These are phyloP conservation scores for Ophiobolus disseminans DNA, from an alignment of 2,329 filamentous ascomycete species.

Conservation along the genomic window DNA sequence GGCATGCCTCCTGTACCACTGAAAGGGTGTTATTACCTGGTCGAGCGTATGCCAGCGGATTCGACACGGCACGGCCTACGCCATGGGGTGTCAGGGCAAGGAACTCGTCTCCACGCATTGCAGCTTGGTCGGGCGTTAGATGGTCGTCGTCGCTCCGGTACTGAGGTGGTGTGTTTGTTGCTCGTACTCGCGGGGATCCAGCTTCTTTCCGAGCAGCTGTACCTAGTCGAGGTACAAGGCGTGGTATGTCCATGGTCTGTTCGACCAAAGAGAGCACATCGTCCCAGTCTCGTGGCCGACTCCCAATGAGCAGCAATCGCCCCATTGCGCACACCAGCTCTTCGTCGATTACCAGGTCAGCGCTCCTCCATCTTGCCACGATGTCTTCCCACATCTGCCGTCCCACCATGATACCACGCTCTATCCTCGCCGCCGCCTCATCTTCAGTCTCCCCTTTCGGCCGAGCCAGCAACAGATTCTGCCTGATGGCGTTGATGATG, in stretches of 20 bases:
- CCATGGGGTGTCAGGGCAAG: constrained; percentile 29
- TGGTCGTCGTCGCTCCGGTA: constrained; percentile 39
- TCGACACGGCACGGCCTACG: constrained; percentile 34
- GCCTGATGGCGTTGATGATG: constrained; percentile 76
- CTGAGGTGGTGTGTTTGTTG: constrained; percentile 36
- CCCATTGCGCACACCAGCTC: constrained; percentile 82
- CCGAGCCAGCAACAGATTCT: constrained; percentile 33
- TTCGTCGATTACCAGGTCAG: constrained; percentile 76
- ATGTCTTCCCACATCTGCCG: constrained; percentile 83
- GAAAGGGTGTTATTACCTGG: constrained; percentile 68
- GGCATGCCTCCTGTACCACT: constrained; percentile 70
- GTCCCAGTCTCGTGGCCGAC: constrained; percentile 67
- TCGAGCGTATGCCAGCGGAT: constrained; percentile 51
- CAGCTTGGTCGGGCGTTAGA: constrained; percentile 26
- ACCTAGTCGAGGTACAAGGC: constrained; percentile 54
- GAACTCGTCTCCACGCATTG: constrained; percentile 42
- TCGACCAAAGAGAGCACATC: constrained; percentile 78
- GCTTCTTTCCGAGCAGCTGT: constrained; percentile 33
- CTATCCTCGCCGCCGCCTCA: constrained; percentile 35
- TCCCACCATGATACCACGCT: constrained; percentile 67
- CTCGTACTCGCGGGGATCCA: constrained; percentile 45
- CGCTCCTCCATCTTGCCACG: constrained; percentile 75
- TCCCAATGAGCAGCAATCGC: constrained; percentile 72
- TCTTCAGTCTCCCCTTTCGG: constrained; percentile 39
- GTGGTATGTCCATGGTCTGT: constrained; percentile 79